Base-by-base conservation (phyloP, 495 filamentous ascomycete species). In the Aspergillus carlsbadensis region DNA sequence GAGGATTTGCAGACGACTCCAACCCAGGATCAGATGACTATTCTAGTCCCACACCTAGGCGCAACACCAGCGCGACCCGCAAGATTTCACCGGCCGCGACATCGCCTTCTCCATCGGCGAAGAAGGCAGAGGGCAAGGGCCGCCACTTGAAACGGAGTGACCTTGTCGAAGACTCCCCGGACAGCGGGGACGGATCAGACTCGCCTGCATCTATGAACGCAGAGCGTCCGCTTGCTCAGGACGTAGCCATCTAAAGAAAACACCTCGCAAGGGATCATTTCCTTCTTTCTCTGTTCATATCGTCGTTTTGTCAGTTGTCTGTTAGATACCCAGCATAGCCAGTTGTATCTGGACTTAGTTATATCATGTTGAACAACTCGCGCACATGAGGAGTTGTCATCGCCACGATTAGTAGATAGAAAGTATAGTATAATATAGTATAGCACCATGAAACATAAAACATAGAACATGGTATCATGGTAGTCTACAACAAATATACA, bases 1-100 rank as follows among this genome's bases (percentile, higher is more conserved):
- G 96, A 64, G 87, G 91, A 58, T 92, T 85, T 64, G 77, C 82
- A 24, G 70, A 76, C 42, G 66, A 72, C 3, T 24, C 53, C 31
- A 26, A 37, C 17, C 22, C 46, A 15, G 42, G 42, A 17, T 54
- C 58, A 10, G 61, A 69, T 22, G 65, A 52, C 26, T 61, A 58
- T 31, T 56, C 64, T 10, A 73, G 70, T 31, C 72, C 71, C 14
- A 68, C 69, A 68, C 71, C 71, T 29, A 56, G 53, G 24, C 50
- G 56, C 10, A 60, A 62, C 10, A 57, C 59, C 29, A 49, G 40
- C 7, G 24, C 21, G 14, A 26, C 41, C 6, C 51, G 52, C 21
- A 57, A 55, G 22, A 24, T 17, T 7, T 55, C 53, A 3, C 31
- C 56, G 10, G 33, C 43, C 8, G 11, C 47, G 10, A 10, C 56